Conservation (phyloP, 2,329 filamentous ascomycete genomes). For the Cladophialophora chaetospira region DNA sequence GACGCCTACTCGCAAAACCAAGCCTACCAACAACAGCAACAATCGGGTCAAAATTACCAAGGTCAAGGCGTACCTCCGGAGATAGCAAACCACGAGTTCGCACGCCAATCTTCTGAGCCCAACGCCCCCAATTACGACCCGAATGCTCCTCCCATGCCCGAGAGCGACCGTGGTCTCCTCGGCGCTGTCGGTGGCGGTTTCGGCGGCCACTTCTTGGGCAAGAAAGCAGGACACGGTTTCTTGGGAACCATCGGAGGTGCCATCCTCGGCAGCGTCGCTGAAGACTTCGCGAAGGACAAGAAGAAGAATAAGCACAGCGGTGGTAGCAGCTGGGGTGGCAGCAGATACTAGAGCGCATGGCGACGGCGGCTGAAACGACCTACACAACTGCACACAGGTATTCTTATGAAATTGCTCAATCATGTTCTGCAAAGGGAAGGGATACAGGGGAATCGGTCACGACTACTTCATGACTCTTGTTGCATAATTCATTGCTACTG, state of each 20-base stretch:
- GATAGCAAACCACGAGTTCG: constrained; percentile 28
- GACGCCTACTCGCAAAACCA: constrained; percentile 28
- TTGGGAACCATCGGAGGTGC: constrained; percentile 52
- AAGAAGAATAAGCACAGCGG: constrained; percentile 38
- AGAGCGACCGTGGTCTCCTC: constrained; percentile 60
- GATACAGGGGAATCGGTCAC: constrained; percentile 1
- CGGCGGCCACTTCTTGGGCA: constrained; percentile 59
- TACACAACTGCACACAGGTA: neutral
- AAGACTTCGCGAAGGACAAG: constrained; percentile 56
- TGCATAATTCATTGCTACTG: neutral
- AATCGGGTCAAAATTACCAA: constrained; percentile 10
- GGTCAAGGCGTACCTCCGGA: constrained; percentile 21
- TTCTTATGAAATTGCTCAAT: neutral
- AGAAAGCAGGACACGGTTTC: constrained; percentile 59
- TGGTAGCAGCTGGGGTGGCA: constrained; percentile 32
- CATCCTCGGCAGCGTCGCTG: constrained; percentile 45
- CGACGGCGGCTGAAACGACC: neutral
- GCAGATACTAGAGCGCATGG: constrained; percentile 19
- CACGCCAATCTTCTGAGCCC: constrained; percentile 40
- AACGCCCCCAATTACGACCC: constrained; percentile 46
- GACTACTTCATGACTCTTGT: constrained; percentile 8
- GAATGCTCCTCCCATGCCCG: constrained; percentile 45
- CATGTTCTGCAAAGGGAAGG: neutral
- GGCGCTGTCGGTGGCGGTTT: constrained; percentile 59
- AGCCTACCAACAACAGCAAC: constrained; percentile 29